Evolutionary conservation across 2,329 filamentous ascomycete genomes (phyloP).

Genomic region (Hypoxylon sp.): DNA sequence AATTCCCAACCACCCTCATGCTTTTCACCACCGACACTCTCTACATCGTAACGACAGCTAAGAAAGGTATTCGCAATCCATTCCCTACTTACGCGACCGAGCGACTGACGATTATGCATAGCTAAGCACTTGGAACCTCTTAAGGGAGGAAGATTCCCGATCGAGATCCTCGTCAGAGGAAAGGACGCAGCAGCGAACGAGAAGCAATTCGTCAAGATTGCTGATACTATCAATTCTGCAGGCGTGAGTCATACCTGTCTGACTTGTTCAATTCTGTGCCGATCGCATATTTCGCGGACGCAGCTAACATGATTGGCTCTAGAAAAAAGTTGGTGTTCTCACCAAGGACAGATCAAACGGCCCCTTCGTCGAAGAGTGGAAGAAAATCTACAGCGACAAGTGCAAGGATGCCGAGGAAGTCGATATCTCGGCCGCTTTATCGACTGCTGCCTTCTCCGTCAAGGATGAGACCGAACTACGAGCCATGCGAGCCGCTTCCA

Average conservation of each 20-base stretch:
- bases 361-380: constrained; percentile 97
- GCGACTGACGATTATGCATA: constrained; percentile 54
- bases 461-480: constrained; percentile 96
- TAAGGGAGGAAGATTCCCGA: constrained; percentile 89
- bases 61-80: constrained; percentile 75
- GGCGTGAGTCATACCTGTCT: constrained; percentile 68
- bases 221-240: constrained; percentile 85
- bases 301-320: constrained; percentile 21
- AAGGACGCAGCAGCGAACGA: constrained; percentile 93
- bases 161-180: constrained; percentile 89
- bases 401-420: constrained; percentile 89
- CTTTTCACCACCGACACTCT: constrained; percentile 87
- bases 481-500: constrained; percentile 91
- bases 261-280: not conserved
- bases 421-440: constrained; percentile 84
- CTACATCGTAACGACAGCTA: constrained; percentile 93
- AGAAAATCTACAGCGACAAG: constrained; percentile 78
- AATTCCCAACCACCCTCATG: constrained; percentile 96
- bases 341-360: constrained; percentile 85
- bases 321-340: constrained; percentile 91
- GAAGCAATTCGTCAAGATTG: constrained; percentile 84
- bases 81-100: constrained; percentile 13
- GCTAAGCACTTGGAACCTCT: constrained; percentile 92
- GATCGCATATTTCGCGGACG: no score
- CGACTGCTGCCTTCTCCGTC: constrained; percentile 82